Conservation (phyloP, 73 alveolate genomes). For the Effrenium voratum region DNA sequence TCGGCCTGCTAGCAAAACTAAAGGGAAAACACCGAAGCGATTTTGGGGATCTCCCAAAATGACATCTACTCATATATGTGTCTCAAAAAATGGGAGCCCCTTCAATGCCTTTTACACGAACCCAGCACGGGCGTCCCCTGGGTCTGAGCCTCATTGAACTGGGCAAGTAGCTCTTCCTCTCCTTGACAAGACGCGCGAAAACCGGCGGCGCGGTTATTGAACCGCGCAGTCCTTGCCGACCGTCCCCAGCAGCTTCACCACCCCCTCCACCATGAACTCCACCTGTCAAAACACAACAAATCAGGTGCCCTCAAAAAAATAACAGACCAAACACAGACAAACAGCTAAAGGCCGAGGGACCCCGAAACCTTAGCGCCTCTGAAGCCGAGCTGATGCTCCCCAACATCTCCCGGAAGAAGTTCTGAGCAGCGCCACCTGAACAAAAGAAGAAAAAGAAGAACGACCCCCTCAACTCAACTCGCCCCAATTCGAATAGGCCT, state of each 20-base stretch:
- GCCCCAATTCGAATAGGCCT: background rate
- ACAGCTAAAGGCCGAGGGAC: too few relatives aligned
- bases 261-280: conserved; percentile 85
- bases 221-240: conserved; percentile 49
- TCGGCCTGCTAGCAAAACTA: background rate
- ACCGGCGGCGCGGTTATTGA: background rate
- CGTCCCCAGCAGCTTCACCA: conserved; percentile 68
- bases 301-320: background rate
- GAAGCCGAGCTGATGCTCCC: conserved; percentile 28
- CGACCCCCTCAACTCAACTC: background rate
- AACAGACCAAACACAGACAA: background rate
- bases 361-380: too few relatives aligned
- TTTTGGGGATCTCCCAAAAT: too few relatives aligned
- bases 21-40: too few relatives aligned
- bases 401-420: conserved; percentile 69
- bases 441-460: background rate
- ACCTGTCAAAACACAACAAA: background rate
- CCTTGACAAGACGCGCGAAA: background rate
- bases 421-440: conserved; percentile 33
- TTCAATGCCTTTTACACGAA: background rate
- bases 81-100: background rate
- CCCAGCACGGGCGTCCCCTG: background rate
- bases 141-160: conserved; percentile 64
- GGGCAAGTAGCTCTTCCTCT: conserved; percentile 75
- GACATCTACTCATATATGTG: background rate